Evolutionary conservation across 306 rosid genomes (phyloP), one percentile per base, ranked within the genome.

Genomic region (Lathyrus tuberosus): DNA sequence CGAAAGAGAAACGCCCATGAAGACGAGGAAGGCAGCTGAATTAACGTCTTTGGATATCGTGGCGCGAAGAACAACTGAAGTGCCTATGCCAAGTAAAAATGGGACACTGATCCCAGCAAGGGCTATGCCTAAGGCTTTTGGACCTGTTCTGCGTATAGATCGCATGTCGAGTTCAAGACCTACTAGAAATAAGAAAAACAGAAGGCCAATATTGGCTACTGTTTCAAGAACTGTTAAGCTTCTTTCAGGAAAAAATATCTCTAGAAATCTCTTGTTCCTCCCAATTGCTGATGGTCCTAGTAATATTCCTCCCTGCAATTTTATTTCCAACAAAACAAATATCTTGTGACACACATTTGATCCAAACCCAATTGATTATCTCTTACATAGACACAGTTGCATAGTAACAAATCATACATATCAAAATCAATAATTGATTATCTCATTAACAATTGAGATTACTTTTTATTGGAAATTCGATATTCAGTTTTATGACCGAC

Each of bases 1-100:
- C 47, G 95, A 88, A 64, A 88, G 79, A 4, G 95, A 82, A 22
- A 88, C 95, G 1, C 95, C 91, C 87, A 86, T 88, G 86, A 88
- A 88, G 10, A 88, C 87, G 10, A 86, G 82, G 70, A 88, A 86
- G 10, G 95, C 37, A 14, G 72, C 57, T 18, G 76, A 35, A 20
- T 71, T 8, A 15, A 69, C 86, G 17, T 78, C 84, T 74, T 84
- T 74, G 17, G 82, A 73, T 20, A 82, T 51, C 13, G 95, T 82
- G 65, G 80, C 49, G 1, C 79, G 77, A 16, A 88, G 87, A 17
- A 43, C 80, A 22, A 67, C 41, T 10, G 95, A 86, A 2, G 87
- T 86, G 35, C 84, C 86, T 17, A 86, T 82, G 57, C 95, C 95
- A 7, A 88, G 87, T 10, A 76, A 16, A 60, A 88, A 88, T 28